Evolutionary conservation across 352 stramenopile species (phyloP), one percentile per base, ranked within the genome.

Genomic region (Stramenopiles sp.): DNA sequence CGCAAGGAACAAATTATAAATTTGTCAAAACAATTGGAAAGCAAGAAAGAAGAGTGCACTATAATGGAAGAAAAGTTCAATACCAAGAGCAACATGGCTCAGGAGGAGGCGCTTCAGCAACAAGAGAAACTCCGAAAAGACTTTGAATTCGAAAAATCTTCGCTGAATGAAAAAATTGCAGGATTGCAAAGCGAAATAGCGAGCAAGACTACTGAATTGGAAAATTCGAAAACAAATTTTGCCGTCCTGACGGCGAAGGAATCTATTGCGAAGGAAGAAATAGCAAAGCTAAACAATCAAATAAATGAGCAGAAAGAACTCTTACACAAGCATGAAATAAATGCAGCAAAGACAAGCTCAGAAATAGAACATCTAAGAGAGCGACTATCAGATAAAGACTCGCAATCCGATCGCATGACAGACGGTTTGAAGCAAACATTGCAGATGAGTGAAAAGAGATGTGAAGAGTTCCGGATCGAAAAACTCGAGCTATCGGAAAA

Each of bases 391-490:
- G 71, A 78, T 33, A 78, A 78, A 78, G 71, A 78, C 14, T 78
- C 71, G 30, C 71, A 78, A 33, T 78, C 71, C 1, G 71, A 31
- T 33, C 30, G 71, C 30, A 78, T 78, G 71, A 78, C 71, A 14
- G 71, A 78, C 8, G 71, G 71, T 14, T 78, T 78, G 22, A 78
- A 78, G 22, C 71, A 78, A 33, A 78, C 71, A 33, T 33, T 78
- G 22, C 71, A 78, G 14, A 78, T 78, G 71, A 78, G 71, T 33
- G 71, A 78, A 14, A 78, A 78, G 14, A 4, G 71, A 33, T 78
- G 71, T 33, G 71, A 78, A 78, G 71, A 78, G 22, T 78, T 78
- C 14, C 71, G 71, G 4, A 33, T 78, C 8, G 71, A 78, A 78
- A 78, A 78, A 78, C 8, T 78, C 1, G 30, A 78, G 22, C 14